Base-by-base conservation (phyloP, 2,329 filamentous ascomycete species). In the Thelonectria rubi region DNA sequence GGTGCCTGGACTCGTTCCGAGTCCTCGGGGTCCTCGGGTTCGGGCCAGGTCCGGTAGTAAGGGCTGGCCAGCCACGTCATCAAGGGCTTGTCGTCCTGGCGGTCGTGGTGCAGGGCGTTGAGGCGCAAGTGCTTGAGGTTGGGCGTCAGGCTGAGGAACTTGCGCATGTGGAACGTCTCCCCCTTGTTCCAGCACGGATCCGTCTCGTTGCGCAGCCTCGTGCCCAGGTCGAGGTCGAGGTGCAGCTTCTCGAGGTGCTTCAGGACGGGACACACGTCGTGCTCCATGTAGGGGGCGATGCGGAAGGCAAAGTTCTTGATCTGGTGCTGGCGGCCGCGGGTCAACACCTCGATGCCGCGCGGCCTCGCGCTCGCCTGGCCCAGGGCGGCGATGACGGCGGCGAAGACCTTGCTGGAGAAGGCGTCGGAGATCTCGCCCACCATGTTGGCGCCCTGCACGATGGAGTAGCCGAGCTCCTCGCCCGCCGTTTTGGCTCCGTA, bases 71-170 rank as follows among this genome's bases (percentile, higher is more conserved):
- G 69, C 80, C 76, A 85, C 12, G 66, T 26, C 3, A 85, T 58
- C 11, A 85, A 65, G 1, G 71, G 65, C 0, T 71, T 64, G 2
- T 70, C 56, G 3, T 67, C 56, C 5, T 57, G 17, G 4, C 56
- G 17, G 0, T 59, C 20, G 8, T 32, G 51, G 15, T 64, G 50
- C 1, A 59, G 51, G 17, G 66, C 65, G 65, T 88, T 88, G 45
- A 88, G 69, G 3, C 86, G 80, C 5, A 89, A 75, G 65, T 85
- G 81, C 30, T 78, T 77, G 6, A 89, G 62, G 17, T 82, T 82
- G 49, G 63, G 66, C 34, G 68, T 57, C 15, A 66, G 55, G 48
- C 26, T 30, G 3, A 76, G 65, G 46, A 76, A 75, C 2, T 52
- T 53, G 43, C 70, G 64, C 5, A 76, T 30, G 26, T 30, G 26